Evolutionary conservation across 768 basidiomycete genomes (phyloP).

Genomic region (Amanita polypyramis): DNA sequence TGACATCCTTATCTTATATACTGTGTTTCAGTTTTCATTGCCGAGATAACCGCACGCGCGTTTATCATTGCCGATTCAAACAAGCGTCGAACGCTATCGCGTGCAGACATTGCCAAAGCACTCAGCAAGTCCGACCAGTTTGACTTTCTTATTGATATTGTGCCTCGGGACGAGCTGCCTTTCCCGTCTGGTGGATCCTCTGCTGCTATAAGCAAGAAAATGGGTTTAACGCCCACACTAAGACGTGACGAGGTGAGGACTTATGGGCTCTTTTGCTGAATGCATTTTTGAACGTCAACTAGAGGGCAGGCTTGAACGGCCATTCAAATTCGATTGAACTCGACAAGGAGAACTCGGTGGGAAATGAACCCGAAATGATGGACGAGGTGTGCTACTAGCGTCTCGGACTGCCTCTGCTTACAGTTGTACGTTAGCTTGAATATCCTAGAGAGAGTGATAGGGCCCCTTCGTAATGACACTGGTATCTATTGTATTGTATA

Average conservation of each 20-base stretch:
- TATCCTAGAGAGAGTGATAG: background rate
- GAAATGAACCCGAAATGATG: background rate
- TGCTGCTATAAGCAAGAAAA: background rate
- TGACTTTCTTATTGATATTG: conserved; percentile 95
- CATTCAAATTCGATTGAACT: background rate
- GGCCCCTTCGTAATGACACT: background rate
- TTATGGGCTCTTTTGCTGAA: too few species aligned
- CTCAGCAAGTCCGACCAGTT: conserved; percentile 91
- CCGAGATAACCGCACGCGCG: conserved; percentile 92
- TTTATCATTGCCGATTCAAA: conserved; percentile 94
- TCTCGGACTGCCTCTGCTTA: background rate
- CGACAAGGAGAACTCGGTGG: background rate
- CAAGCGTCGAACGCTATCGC: conserved; percentile 91
- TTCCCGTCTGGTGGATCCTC: conserved; percentile 18
- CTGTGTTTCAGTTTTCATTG: conserved; percentile 71
- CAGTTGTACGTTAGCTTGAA: background rate
- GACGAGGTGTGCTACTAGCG: background rate
- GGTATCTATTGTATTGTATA: background rate
- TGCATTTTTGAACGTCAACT: background rate
- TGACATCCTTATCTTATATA: background rate
- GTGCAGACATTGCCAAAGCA: conserved; percentile 89
- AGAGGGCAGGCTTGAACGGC: conserved; percentile 1
- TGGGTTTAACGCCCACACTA: background rate
- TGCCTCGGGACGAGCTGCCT: conserved; percentile 69
- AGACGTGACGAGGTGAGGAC: conserved; percentile 2